Evolutionary conservation across 768 basidiomycete species (phyloP).

Genomic region (Pisolithus orientalis): DNA sequence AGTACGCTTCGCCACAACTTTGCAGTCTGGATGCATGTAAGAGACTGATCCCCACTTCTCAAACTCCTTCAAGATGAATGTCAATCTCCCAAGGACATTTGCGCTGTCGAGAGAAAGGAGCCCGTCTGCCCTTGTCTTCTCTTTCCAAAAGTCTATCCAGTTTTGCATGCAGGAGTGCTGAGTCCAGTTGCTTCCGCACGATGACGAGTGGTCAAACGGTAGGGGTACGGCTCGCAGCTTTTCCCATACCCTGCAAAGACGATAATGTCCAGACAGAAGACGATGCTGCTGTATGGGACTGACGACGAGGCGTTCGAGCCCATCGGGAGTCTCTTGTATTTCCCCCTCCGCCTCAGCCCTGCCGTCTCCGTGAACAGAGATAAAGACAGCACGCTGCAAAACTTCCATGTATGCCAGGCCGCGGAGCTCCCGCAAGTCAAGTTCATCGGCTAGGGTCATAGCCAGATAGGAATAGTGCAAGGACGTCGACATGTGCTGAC

Average conservation of each 20-base stretch:
- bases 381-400: slow-evolving; percentile 52
- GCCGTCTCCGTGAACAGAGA: slow-evolving; percentile 9
- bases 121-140: slow-evolving; percentile 57
- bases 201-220: slow-evolving; percentile 56
- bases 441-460: slow-evolving; percentile 68
- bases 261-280: slow-evolving; percentile 63
- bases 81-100: slow-evolving; percentile 63
- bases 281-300: slow-evolving; percentile 56
- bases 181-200: slow-evolving; percentile 66
- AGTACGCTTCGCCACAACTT: slow-evolving; percentile 48
- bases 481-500: slow-evolving; percentile 55
- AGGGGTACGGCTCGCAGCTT: slow-evolving; percentile 50
- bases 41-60: slow-evolving; percentile 65
- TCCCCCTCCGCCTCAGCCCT: slow-evolving; percentile 25
- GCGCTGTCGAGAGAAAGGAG: slow-evolving; percentile 55
- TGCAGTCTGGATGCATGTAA: slow-evolving; percentile 79
- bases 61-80: slow-evolving; percentile 57
- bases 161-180: slow-evolving; percentile 66
- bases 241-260: slow-evolving; percentile 64
- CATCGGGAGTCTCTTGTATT: slow-evolving; percentile 27
- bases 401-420: slow-evolving; percentile 69
- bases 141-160: slow-evolving; percentile 78
- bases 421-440: slow-evolving; percentile 51
- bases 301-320: slow-evolving; percentile 45
- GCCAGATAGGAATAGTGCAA: slow-evolving; percentile 66